Evolutionary conservation across 1,284 basidiomycete genomes (phyloP).

Genomic region (Ceratobasidium papillatum): DNA sequence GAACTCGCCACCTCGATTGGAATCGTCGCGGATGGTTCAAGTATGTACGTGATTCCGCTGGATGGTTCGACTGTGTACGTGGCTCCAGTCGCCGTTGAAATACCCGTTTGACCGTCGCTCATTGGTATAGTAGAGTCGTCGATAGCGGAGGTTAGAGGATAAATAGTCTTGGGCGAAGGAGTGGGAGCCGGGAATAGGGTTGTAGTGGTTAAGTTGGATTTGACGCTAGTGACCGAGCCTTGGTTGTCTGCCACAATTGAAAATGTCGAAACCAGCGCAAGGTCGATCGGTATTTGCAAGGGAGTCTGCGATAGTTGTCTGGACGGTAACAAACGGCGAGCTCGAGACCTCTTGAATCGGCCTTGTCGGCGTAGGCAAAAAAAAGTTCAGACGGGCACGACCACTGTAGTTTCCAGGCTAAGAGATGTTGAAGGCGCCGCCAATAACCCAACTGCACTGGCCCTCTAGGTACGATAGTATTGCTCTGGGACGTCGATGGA

Average conservation of each 20-base stretch:
- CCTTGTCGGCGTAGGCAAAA: too few relatives aligned
- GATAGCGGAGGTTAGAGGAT: background rate
- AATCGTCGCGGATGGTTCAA: background rate
- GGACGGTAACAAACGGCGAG: too few relatives aligned
- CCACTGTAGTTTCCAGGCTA: too few relatives aligned
- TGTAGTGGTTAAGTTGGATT: background rate
- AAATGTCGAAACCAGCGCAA: background rate
- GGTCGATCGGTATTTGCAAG: too few relatives aligned
- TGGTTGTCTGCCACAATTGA: background rate
- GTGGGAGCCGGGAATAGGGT: background rate
- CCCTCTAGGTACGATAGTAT: too few relatives aligned
- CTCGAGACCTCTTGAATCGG: too few relatives aligned
- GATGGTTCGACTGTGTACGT: background rate
- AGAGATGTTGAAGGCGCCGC: too few relatives aligned
- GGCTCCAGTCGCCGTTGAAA: background rate
- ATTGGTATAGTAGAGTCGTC: constrained; percentile 17
- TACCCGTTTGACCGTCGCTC: background rate
- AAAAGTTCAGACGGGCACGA: too few relatives aligned
- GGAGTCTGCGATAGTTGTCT: too few relatives aligned
- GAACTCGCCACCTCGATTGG: background rate
- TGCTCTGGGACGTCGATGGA: too few relatives aligned
- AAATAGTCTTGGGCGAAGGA: background rate
- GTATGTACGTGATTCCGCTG: background rate
- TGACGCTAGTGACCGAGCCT: background rate
- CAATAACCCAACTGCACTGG: too few relatives aligned